Evolutionary conservation across 2,329 filamentous ascomycete species (phyloP), one percentile per base, ranked within the genome.

Genomic region (Hypoxylon sp.): DNA sequence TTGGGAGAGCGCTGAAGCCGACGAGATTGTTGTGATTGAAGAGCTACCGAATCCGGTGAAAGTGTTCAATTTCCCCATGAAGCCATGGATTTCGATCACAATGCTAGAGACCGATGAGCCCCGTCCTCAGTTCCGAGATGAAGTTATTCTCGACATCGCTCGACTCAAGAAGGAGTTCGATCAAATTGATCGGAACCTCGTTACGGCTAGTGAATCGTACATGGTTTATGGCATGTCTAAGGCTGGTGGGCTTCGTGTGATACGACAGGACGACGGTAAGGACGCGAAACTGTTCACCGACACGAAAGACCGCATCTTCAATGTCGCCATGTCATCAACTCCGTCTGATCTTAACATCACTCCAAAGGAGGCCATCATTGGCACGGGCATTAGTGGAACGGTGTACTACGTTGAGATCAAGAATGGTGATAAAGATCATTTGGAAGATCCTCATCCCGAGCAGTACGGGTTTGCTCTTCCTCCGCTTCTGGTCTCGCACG

Each of bases 81-180:
- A 92, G 79, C 96, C 96, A 3, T 99, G 97, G 86, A 94, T 97
- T 71, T 92, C 94, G 19, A 96, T 99, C 76, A 90, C 88, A 11
- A 87, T 98, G 74, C 84, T 89, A 77, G 82, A 87, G 70, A 80
- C 85, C 67, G 80, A 86, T 13, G 84, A 89, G 64, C 79, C 85
- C 25, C 86, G 87, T 14, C 85, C 90, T 2, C 81, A 85, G 55
- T 90, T 98, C 79, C 90, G 91, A 38, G 89, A 93, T 63, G 91
- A 95, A 72, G 87, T 91, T 46, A 90, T 97, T 74, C 92, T 97
- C 84, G 93, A 97, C 74, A 96, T 99, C 77, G 95, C 96, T 56
- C 89, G 94, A 63, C 86, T 98, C 70, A 97, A 97, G 86, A 98
- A 98, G 82, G 94, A 97, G 4, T 98, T 98, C 75, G 96, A 99